phyloP scores from a whole-genome alignment of 768 basidiomycete genomes.

The Suillus plorans region DNA sequence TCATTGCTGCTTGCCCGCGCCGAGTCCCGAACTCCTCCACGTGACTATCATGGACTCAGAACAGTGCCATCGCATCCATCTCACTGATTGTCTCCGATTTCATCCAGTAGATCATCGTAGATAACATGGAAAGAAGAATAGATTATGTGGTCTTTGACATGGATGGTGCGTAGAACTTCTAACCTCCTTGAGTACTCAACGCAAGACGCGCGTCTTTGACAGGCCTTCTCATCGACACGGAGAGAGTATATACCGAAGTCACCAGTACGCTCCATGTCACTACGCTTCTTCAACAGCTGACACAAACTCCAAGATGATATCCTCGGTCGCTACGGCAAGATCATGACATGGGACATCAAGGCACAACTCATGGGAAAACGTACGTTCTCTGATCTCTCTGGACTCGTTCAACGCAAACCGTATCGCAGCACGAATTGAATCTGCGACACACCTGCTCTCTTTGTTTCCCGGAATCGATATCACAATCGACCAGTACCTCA shows the following conservation, averaged over 20 bases:
- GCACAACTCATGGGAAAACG: constrained; percentile 89
- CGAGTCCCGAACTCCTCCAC: neutral
- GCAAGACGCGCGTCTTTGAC: constrained; percentile 11
- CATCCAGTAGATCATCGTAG: neutral
- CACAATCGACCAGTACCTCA: constrained; percentile 57
- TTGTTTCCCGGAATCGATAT: constrained; percentile 75
- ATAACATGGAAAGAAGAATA: constrained; percentile 21
- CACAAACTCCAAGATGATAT: constrained; percentile 55
- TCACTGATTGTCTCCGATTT: neutral
- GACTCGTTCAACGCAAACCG: neutral
- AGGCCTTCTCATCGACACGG: constrained; percentile 79
- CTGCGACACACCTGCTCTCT: constrained; percentile 67
- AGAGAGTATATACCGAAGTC: constrained; percentile 72
- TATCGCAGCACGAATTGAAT: constrained; percentile 59
- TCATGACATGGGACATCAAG: constrained; percentile 89
- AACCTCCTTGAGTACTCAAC: neutral
- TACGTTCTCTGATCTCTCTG: constrained; percentile 27
- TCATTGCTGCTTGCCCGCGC: neutral
- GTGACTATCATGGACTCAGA: neutral
- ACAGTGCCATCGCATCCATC: neutral
- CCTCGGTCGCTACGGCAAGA: constrained; percentile 65
- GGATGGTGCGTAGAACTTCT: constrained; percentile 49
- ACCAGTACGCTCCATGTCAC: constrained; percentile 55
- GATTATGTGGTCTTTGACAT: constrained; percentile 75
- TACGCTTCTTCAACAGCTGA: neutral